These are phyloP conservation scores for Arxiozyma slooffiae DNA, from an alignment of 1,139 yeast species.

Conservation along the genomic window DNA sequence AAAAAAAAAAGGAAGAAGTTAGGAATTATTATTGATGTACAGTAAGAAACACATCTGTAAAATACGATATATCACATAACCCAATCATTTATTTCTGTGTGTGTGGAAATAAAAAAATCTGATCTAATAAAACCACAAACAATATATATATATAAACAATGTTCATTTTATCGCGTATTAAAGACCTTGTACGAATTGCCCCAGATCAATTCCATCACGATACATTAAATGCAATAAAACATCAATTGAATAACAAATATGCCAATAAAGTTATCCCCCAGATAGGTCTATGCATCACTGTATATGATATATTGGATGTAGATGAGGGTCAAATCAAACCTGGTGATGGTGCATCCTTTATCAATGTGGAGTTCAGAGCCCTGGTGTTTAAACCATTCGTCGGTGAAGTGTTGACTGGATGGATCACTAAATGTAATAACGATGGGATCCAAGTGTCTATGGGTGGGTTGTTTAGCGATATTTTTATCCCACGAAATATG, in stretches of 20 bases:
- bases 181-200: conserved; percentile 79
- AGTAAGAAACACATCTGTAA: neutral
- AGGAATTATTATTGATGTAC: neutral
- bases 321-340: conserved; percentile 86
- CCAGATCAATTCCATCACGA: conserved; percentile 76
- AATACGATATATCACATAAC: too few relatives aligned
- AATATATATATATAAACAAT: conserved; percentile 31
- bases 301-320: conserved; percentile 71
- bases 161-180: conserved; percentile 74
- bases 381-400: conserved; percentile 87
- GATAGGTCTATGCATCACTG: conserved; percentile 71
- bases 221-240: conserved; percentile 51
- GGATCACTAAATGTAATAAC: conserved; percentile 78
- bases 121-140: neutral
- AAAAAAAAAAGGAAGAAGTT: too few relatives aligned
- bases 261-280: conserved; percentile 76
- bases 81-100: too few relatives aligned
- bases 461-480: conserved; percentile 82
- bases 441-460: conserved; percentile 64
- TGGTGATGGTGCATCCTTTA: conserved; percentile 90
- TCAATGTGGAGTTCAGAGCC: conserved; percentile 64
- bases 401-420: conserved; percentile 89
- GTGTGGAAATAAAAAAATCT: neutral
- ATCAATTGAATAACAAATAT: conserved; percentile 75
- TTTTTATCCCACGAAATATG: conserved; percentile 72